Base-by-base conservation (phyloP, 2,329 filamentous ascomycete species). In the Diplodia seriata region DNA sequence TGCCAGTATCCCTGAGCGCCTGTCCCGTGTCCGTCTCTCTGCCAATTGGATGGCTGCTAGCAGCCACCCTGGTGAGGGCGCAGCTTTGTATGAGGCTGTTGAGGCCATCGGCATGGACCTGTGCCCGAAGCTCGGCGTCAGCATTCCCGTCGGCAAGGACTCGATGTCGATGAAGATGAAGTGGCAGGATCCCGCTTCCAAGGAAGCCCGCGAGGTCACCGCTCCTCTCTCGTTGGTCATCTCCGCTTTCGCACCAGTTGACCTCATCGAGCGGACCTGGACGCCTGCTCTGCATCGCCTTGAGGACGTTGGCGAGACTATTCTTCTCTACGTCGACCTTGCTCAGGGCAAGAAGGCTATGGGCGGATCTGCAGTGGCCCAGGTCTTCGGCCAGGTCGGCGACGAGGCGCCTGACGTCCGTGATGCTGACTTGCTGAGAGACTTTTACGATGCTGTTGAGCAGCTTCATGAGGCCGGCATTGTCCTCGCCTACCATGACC, bases 21-120 rank as follows among this genome's bases (percentile, higher is more conserved):
- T 98, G 63, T 87, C 87, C 69, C 89, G 92, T 53, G 89, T 98
- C 70, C 91, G 94, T 77, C 86, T 98, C 11, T 97, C 94, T 3
- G 94, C 94, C 61, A 98, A 99, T 82, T 99, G 94, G 94, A 98
- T 98, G 95, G 94, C 93, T 3, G 94, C 94, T n/a, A 92, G 94
- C 69, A 93, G 89, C 76, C 93, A 97, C 77, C 90, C 92, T 26
- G 95, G 95, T 56, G 95, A 99, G 80, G 94, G 93, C 50, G 94
- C 94, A 49, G 93, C 90, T 18, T 85, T 98, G 38, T 98, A 97
- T 75, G 93, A 97, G 79, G 95, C 94, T 36, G 95, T 97, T 2
- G 87, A 97, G 76, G 93, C 94, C 11, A 93, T 97, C 68, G 94
- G 94, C 59, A 90, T 97, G 87, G 91, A 97, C 57, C 84, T 99